Evolutionary conservation across 148 eudicot species (phyloP), one percentile per base, ranked within the genome.

Genomic region (Diospyros lotus): DNA sequence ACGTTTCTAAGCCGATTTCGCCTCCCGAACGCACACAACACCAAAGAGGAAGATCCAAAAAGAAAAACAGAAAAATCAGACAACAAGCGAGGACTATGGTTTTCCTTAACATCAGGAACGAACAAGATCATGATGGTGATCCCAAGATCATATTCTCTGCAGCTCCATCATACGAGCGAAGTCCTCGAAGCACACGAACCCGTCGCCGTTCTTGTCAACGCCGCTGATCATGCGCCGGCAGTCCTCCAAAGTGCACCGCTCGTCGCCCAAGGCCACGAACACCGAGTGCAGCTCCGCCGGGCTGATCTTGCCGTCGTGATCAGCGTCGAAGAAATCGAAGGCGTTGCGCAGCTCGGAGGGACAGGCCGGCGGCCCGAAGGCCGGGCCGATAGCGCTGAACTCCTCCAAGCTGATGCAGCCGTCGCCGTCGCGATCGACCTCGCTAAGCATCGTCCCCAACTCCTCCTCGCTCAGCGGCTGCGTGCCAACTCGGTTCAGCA

Each of bases 171-270:
- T 93, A 45, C 79, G 86, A 9, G 77, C 53, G 59, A 93, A 93
- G 74, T 93, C 98, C 75, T 91, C 86, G 67, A 91, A 89, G 70
- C 98, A 91, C 10, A 93, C 98, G 62, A 88, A 85, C 3, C 98
- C 98, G 52, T 93, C 91, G 1, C 85, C 83, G 62, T 88, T 88
- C 11, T 51, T 82, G 73, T 91, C 93, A 9, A 91, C 97, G 7
- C 90, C 82, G 1, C 74, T 82, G 45, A 93, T 89, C 98, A 93
- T 93, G 48, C 87, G 81, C 76, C 80, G 71, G 66, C 97, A 94
- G 0, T 94, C 97, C 28, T 86, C 94, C 62, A 94, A 73, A 82
- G 94, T 87, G 86, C 93, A 94, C 78, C 75, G 72, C 0, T 67
- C 86, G 48, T 79, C 98, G 0, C 97, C 94, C 2, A 94, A 80